A percentile compares a stretch with the other conserved stretches of the same genome.
phyloP scores from a whole-genome alignment of 2,329 filamentous ascomycete genomes.

The Gyromitra esculenta region DNA sequence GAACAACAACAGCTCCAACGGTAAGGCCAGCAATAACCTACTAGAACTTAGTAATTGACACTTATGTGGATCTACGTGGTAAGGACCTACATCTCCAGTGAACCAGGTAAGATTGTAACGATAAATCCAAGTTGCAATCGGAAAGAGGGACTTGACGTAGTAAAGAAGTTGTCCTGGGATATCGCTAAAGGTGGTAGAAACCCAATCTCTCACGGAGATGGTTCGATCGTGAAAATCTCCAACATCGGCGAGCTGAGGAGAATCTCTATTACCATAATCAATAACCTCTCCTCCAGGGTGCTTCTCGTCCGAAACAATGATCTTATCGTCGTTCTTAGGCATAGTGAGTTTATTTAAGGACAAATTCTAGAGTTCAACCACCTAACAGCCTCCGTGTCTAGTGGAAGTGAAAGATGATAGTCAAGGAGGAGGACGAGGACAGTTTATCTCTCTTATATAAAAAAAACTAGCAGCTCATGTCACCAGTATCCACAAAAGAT shows the following conservation, averaged over 20 bases:
- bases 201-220: slow-evolving; percentile 54
- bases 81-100: slow-evolving; percentile 61
- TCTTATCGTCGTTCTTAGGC: slow-evolving; percentile 48
- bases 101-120: slow-evolving; percentile 66
- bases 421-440: neutral
- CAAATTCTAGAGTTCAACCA: neutral
- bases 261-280: slow-evolving; percentile 16
- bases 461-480: slow-evolving; percentile 3
- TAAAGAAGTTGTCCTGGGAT: slow-evolving; percentile 50
- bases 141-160: slow-evolving; percentile 61
- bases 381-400: slow-evolving; percentile 14
- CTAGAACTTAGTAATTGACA: slow-evolving; percentile 14
- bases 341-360: slow-evolving; percentile 29
- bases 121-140: slow-evolving; percentile 65
- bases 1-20: slow-evolving; percentile 67
- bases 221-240: slow-evolving; percentile 49
- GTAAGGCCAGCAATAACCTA: slow-evolving; percentile 60
- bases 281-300: neutral
- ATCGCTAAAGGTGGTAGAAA: slow-evolving; percentile 46
- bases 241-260: slow-evolving; percentile 17
- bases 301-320: slow-evolving; percentile 32
- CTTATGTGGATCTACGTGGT: neutral
- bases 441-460: slow-evolving; percentile 19
- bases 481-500: slow-evolving; percentile 1
- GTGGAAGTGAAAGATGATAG: slow-evolving; percentile 14